Percentiles rank a stretch among this genome's conserved stretches.
These are phyloP conservation scores for Leishmania amazonensis DNA, from an alignment of 208 protist genomes.

Conservation along the genomic window DNA sequence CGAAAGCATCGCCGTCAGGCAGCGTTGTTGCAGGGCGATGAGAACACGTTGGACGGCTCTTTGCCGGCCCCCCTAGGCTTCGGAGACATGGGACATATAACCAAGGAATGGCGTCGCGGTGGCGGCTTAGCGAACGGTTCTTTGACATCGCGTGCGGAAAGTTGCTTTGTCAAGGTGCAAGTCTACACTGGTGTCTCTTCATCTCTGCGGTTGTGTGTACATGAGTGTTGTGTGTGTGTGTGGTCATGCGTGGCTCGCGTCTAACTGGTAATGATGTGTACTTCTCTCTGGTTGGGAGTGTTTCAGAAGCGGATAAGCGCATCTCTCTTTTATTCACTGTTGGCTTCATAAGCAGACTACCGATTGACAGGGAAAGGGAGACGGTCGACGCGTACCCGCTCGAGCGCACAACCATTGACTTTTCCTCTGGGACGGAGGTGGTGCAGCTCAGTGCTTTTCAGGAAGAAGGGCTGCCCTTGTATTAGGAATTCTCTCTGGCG, in stretches of 20 bases:
- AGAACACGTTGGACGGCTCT: not conserved
- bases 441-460: not conserved
- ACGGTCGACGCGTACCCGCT: not conserved
- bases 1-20: not conserved
- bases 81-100: not conserved
- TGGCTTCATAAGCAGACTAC: not conserved
- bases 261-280: not conserved
- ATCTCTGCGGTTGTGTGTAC: not conserved
- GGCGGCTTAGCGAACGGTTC: not conserved
- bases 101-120: not conserved
- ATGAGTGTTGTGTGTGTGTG: not conserved
- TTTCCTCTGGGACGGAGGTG: too few relatives aligned
- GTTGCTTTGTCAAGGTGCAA: not conserved
- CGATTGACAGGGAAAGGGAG: not conserved
- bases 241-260: not conserved
- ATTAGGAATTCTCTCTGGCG: not conserved
- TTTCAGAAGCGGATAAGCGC: slow-evolving; percentile 8
- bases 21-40: not conserved
- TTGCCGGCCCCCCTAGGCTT: not conserved
- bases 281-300: not conserved
- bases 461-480: not conserved
- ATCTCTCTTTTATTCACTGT: too few relatives aligned
- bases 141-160: not conserved
- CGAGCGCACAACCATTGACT: not conserved
- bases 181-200: not conserved